Conservation (phyloP, 345 rosid genomes). For the Linum lewisii region DNA sequence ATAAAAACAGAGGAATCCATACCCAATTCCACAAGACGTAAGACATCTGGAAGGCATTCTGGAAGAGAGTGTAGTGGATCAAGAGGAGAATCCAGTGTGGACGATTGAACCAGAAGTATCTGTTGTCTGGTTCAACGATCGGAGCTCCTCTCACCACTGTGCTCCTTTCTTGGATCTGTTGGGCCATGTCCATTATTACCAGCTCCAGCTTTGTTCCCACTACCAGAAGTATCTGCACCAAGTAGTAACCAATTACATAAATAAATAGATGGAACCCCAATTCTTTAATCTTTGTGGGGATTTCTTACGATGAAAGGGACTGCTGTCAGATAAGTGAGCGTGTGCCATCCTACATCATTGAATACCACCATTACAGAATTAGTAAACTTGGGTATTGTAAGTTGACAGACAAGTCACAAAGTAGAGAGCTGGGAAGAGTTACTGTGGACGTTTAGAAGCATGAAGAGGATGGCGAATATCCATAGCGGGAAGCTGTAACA, state of each 20-base stretch:
- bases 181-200: conserved; percentile 49
- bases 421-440: not conserved
- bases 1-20: not conserved
- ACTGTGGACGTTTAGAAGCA: conserved; percentile 47
- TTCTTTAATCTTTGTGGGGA: no score
- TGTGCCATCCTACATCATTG: conserved; percentile 35
- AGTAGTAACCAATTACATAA: no score
- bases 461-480: conserved; percentile 33
- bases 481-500: conserved; percentile 40
- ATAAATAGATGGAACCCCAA: no score
- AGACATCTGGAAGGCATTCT: conserved; percentile 52
- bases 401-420: no score
- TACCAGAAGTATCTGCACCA: conserved; percentile 35
- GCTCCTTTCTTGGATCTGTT: conserved; percentile 30
- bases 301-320: conserved; percentile 33
- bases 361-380: not conserved
- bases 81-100: conserved; percentile 40
- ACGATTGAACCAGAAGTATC: conserved; percentile 51
- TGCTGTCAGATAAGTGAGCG: conserved; percentile 33
- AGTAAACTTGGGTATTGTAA: not conserved
- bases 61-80: conserved; percentile 38
- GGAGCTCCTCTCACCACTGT: conserved; percentile 43
- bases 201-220: conserved; percentile 53
- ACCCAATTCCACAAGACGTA: conserved; percentile 43
- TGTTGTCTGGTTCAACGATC: conserved; percentile 44